These are phyloP conservation scores for Neurospora sp. DNA, from an alignment of 495 filamentous ascomycete genomes.

Conservation along the genomic window DNA sequence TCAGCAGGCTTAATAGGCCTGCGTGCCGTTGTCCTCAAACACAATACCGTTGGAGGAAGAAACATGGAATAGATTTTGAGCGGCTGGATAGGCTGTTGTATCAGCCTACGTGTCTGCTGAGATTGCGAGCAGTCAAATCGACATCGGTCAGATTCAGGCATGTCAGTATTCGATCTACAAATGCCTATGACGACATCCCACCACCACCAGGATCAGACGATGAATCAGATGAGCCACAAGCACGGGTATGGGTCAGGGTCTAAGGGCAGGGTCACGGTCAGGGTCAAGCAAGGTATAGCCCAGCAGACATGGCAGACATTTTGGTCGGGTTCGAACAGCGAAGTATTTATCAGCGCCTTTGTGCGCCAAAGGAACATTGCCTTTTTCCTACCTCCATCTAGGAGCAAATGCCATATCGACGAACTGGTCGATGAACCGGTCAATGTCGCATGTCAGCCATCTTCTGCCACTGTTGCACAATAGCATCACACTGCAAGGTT, in stretches of 20 bases:
- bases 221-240: not conserved
- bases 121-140: not conserved
- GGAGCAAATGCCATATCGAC: not conserved
- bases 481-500: not conserved
- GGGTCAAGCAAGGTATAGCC: not conserved
- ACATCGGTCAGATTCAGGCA: not conserved
- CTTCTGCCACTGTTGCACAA: not conserved
- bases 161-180: not conserved
- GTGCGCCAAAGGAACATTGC: not conserved
- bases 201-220: not conserved
- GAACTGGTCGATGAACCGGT: not conserved
- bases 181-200: not conserved
- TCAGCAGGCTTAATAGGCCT: not conserved
- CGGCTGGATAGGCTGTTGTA: not conserved
- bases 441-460: not conserved
- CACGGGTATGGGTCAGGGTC: not conserved
- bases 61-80: not conserved
- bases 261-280: not conserved
- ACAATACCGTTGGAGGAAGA: not conserved
- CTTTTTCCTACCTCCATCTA: not conserved
- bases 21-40: not conserved
- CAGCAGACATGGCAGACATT: not conserved
- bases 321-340: not conserved
- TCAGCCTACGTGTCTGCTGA: not conserved
- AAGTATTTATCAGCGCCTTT: not conserved